Evolutionary conservation across 2,329 filamentous ascomycete genomes (phyloP), one percentile per base, ranked within the genome.

Genomic region (Monilinia aucupariae): DNA sequence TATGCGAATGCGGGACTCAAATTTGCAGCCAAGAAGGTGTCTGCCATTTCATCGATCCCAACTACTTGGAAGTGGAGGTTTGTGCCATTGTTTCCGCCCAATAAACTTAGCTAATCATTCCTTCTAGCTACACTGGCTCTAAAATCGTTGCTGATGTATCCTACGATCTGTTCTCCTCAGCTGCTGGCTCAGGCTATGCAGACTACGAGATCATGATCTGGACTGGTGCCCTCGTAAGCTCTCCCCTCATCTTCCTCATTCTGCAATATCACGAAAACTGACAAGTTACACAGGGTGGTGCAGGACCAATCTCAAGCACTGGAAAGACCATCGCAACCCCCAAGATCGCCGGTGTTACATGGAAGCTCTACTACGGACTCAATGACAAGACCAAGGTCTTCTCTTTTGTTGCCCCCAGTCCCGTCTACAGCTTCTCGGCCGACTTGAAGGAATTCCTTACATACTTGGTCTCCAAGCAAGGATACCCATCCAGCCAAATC

Each of bases 131-230:
- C 74, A 77, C 76, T 37, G 80, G 78, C 64, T 76, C 73, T 58
- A 71, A 75, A 61, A 72, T 85, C 55, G 75, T 83, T 41, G 82
- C 82, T 59, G 79, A 87, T 69, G 84, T 88, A 20, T 78, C 83
- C 17, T 87, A 85, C 69, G 84, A 87, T 71, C 73, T 87, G 58
- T 87, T 87, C 75, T 84, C 83, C 20, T 76, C 76, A 9, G 70
- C 73, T 34, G 77, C 80, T 49, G 76, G 76, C 22, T 77, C 81
- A 1, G 74, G 74, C 37, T 78, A 76, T 49, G 71, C 78, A n/a
- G 76, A 83, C 68, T 86, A 83, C 70, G 85, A 88, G 74, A 77
- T 88, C 68, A 88, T 88, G 85, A 79, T 88, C 67, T 88, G 85
- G 85, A 75, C 84, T 32, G 79, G 75, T 4, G 82, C 81, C 37